phyloP scores from a whole-genome alignment of 2,329 filamentous ascomycete species.

The Fusarium armeniacum region DNA sequence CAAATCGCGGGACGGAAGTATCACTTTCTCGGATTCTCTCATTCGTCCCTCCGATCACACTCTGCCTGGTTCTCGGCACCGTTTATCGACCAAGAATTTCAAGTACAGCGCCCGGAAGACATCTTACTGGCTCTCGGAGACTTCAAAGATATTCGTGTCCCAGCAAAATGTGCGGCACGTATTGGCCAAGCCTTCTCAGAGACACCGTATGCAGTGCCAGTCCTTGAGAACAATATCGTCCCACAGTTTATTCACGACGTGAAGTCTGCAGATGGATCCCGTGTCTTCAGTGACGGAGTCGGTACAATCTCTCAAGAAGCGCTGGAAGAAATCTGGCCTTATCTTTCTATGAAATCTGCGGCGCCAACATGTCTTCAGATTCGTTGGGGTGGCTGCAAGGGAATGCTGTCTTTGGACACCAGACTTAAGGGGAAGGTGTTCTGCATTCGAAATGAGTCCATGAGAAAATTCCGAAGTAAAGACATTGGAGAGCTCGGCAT shows the following conservation, averaged over 20 bases:
- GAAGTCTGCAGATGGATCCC: constrained; percentile 60
- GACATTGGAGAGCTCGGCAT: constrained; percentile 74
- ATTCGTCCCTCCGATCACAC: constrained; percentile 80
- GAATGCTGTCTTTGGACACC: constrained; percentile 80
- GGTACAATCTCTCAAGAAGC: constrained; percentile 77
- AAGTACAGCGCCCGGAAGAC: constrained; percentile 55
- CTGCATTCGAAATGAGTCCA: constrained; percentile 75
- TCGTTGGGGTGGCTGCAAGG: constrained; percentile 80
- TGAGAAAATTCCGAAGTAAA: constrained; percentile 80
- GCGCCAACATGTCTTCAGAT: constrained; percentile 80
- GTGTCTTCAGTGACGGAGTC: constrained; percentile 83
- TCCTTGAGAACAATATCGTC: constrained; percentile 57
- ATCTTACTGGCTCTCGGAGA: constrained; percentile 66
- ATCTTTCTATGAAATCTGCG: constrained; percentile 62
- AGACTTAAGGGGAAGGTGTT: constrained; percentile 70
- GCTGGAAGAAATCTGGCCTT: constrained; percentile 70
- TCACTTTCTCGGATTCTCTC: constrained; percentile 81
- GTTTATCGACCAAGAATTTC: constrained; percentile 56
- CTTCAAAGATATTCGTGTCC: constrained; percentile 65
- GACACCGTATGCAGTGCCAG: constrained; percentile 73
- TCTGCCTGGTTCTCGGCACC: constrained; percentile 74
- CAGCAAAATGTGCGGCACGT: constrained; percentile 70
- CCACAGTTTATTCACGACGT: constrained; percentile 64
- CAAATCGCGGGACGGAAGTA: constrained; percentile 73
- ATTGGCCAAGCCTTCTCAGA: constrained; percentile 81